Evolutionary conservation across 1,284 basidiomycete species (phyloP).

Genomic region (Cystobasidiaceae sp.): DNA sequence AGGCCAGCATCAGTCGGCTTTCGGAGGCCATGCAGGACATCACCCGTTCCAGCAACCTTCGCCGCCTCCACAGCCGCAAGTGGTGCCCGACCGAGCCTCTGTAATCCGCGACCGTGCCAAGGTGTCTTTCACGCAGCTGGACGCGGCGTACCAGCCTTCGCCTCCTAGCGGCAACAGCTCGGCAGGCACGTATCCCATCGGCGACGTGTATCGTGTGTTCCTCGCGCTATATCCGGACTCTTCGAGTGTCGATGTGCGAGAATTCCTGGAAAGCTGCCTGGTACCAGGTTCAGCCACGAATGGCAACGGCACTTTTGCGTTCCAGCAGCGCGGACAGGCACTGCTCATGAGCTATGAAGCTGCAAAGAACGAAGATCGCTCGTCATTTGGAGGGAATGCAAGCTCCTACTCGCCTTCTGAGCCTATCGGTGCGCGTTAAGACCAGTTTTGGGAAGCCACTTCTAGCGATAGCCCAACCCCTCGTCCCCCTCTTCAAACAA

Average conservation of each 20-base stretch:
- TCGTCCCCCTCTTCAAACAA: no score
- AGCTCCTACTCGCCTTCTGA: neutral
- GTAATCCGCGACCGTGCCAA: conserved; percentile 39
- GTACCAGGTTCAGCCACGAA: conserved; percentile 36
- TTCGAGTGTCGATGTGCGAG: conserved; percentile 35
- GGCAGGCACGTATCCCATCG: conserved; percentile 34
- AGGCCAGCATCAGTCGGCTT: conserved; percentile 14
- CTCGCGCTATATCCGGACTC: conserved; percentile 37
- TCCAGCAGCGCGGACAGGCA: conserved; percentile 26
- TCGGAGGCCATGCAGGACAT: conserved; percentile 2
- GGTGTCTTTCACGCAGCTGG: conserved; percentile 37
- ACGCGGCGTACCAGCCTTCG: conserved; percentile 27
- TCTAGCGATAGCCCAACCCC: no score
- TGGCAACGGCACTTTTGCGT: conserved; percentile 38
- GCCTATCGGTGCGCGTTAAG: conserved; percentile 11
- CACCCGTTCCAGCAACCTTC: neutral
- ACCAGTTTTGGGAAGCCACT: no score
- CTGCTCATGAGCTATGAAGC: conserved; percentile 24
- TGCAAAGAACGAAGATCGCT: neutral
- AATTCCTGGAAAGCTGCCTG: conserved; percentile 40
- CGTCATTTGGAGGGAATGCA: neutral
- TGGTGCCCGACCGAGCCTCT: conserved; percentile 36
- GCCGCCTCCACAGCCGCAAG: conserved; percentile 29
- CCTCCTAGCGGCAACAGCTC: conserved; percentile 18
- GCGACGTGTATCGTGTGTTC: conserved; percentile 38